Evolutionary conservation across 2,329 filamentous ascomycete genomes (phyloP).

Genomic region (Calonectria honghensis): DNA sequence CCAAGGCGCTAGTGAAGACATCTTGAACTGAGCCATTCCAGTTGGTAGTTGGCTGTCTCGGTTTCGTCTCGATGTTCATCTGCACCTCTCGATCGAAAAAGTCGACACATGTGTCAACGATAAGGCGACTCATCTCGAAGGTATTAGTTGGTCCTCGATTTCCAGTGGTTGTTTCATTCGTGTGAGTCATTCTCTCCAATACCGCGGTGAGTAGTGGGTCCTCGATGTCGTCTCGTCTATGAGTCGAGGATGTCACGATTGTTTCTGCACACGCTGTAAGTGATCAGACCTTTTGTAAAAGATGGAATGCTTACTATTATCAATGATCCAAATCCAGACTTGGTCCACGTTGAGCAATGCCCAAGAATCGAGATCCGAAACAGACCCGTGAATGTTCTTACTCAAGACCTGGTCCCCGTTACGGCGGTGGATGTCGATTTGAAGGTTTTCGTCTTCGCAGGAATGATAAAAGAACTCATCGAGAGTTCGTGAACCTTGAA

Average conservation of each 20-base stretch:
- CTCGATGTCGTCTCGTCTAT: background rate
- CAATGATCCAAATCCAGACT: slow-evolving; percentile 47
- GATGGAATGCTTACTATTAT: slow-evolving; percentile 30
- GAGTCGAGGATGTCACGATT: slow-evolving; percentile 20
- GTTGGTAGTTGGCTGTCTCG: background rate
- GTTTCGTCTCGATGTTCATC: background rate
- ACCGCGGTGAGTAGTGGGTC: slow-evolving; percentile 10
- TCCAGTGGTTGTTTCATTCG: slow-evolving; percentile 1
- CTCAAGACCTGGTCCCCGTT: slow-evolving; percentile 42
- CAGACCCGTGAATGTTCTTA: slow-evolving; percentile 11
- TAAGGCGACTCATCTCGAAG: slow-evolving; percentile 40
- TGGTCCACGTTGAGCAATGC: slow-evolving; percentile 43
- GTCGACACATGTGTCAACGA: slow-evolving; percentile 45
- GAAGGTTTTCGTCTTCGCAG: slow-evolving; percentile 1
- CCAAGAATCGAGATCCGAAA: background rate
- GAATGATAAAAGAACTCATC: slow-evolving; percentile 49
- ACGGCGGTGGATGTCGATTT: slow-evolving; percentile 12
- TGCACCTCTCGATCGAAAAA: slow-evolving; percentile 34
- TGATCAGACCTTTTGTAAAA: too few relatives aligned
- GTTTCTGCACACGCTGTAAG: slow-evolving; percentile 25
- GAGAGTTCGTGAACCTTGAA: slow-evolving; percentile 41
- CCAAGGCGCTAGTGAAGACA: slow-evolving; percentile 1
- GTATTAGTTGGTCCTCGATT: background rate
- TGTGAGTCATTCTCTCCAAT: background rate
- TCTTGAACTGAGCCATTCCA: slow-evolving; percentile 11